Evolutionary conservation across 345 rosid species (phyloP).

Genomic region (Brassica incana): DNA sequence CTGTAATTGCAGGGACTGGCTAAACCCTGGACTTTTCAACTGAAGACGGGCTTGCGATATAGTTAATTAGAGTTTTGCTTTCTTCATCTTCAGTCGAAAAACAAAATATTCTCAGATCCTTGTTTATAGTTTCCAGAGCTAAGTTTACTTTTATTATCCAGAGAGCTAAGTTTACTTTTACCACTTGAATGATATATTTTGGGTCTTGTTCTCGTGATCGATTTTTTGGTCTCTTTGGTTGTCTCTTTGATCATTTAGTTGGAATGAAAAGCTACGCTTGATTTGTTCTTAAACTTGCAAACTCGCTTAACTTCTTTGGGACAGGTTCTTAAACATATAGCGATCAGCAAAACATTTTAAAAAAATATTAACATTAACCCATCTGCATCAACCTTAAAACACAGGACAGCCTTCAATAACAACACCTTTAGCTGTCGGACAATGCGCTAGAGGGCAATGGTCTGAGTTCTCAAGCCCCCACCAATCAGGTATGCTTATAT

Average conservation of each 20-base stretch:
- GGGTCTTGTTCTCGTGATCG: constrained; percentile 9
- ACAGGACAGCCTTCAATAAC: constrained; percentile 47
- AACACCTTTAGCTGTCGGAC: constrained; percentile 70
- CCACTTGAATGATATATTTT: constrained; percentile 23
- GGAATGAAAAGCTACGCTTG: constrained; percentile 18
- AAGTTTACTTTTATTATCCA: constrained; percentile 29
- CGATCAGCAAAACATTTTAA: background rate
- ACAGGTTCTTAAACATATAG: background rate
- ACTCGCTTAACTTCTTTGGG: background rate
- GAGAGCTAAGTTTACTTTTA: constrained; percentile 24
- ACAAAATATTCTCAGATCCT: constrained; percentile 2
- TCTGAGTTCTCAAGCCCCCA: constrained; percentile 61
- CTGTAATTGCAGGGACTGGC: constrained; percentile 80
- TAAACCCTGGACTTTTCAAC: constrained; percentile 83
- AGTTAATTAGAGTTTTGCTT: constrained; percentile 31
- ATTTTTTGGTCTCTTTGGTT: constrained; percentile 6
- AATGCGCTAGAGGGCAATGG: constrained; percentile 61
- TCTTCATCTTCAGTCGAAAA: constrained; percentile 15
- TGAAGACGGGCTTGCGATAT: constrained; percentile 38
- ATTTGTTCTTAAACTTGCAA: constrained; percentile 10
- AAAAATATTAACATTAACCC: background rate
- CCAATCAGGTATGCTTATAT: constrained; percentile 64
- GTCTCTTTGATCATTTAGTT: constrained; percentile 24
- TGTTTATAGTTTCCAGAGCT: constrained; percentile 20
- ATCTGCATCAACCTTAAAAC: constrained; percentile 37